phyloP scores from a whole-genome alignment of 208 protist species.

The Spironucleus salmonicida region DNA sequence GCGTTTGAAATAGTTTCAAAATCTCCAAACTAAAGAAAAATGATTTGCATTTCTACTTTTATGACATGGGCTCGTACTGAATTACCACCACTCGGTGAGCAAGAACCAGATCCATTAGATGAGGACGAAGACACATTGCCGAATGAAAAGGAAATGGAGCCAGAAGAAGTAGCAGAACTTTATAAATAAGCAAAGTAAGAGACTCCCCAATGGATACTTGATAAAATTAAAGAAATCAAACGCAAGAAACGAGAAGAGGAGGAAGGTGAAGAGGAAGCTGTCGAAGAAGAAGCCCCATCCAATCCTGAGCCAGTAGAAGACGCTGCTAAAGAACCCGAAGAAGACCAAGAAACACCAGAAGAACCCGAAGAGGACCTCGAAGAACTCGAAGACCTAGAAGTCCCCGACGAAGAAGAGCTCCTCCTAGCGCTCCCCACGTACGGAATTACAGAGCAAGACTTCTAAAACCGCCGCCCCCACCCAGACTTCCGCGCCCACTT shows the following conservation, averaged over 20 bases:
- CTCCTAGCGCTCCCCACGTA: not conserved
- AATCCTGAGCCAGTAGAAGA: not conserved
- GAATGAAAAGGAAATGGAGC: conserved; percentile 25
- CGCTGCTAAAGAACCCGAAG: not conserved
- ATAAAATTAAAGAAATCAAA: conserved; percentile 11
- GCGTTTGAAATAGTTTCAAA: not conserved
- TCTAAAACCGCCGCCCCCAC: not conserved
- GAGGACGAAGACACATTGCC: not conserved
- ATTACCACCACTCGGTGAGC: not conserved
- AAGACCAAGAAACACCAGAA: not conserved
- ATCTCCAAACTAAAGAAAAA: not conserved
- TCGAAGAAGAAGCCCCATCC: not conserved
- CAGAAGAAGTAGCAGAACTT: conserved; percentile 1
- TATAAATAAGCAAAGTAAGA: not conserved
- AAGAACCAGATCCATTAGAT: not conserved
- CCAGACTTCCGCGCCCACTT: not conserved
- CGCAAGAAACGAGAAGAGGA: not conserved
- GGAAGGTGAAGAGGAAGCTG: not conserved
- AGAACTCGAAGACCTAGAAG: conserved; percentile 3
- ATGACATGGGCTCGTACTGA: conserved; percentile 26
- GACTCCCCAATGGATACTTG: conserved; percentile 5
- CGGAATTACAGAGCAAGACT: not conserved
- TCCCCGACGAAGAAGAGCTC: conserved; percentile 7
- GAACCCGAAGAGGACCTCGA: not conserved
- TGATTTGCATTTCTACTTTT: conserved; percentile 6